phyloP scores from a whole-genome alignment of 164 flowering plant species.

The Taxillus chinensis region DNA sequence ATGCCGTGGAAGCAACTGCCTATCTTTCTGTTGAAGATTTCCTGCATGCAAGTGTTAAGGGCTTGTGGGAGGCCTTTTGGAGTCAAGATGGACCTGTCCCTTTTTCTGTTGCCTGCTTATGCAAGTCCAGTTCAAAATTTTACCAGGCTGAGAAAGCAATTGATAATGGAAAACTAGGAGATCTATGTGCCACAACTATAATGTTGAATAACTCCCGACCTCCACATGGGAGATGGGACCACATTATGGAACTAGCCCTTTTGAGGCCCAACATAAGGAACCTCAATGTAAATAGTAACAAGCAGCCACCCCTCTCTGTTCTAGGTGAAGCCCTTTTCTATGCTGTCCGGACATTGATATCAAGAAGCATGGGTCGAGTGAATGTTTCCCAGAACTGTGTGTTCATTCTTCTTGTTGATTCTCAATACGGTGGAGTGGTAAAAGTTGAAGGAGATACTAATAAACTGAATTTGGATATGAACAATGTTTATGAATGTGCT shows the following conservation, averaged over 20 bases:
- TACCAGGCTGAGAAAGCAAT: conserved; percentile 82
- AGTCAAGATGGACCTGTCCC: conserved; percentile 58
- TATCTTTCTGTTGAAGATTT: conserved; percentile 92
- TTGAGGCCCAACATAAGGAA: conserved; percentile 58
- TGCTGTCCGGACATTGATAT: conserved; percentile 58
- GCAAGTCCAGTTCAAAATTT: conserved; percentile 46
- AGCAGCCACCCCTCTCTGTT: conserved; percentile 44
- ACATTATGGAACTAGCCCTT: conserved; percentile 69
- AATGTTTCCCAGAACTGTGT: conserved; percentile 40
- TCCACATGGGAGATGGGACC: conserved; percentile 80
- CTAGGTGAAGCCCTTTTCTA: conserved; percentile 77
- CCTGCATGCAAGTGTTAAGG: conserved; percentile 67
- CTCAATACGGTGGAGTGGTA: conserved; percentile 75
- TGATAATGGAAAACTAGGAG: conserved; percentile 57
- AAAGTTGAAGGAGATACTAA: conserved; percentile 77
- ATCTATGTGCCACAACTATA: conserved; percentile 70
- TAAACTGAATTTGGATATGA: conserved; percentile 49
- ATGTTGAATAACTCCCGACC: conserved; percentile 54
- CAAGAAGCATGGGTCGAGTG: conserved; percentile 69
- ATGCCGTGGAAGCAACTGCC: conserved; percentile 58
- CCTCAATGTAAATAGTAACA: conserved; percentile 30
- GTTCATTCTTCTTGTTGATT: conserved; percentile 70
- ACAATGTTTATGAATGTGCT: conserved; percentile 53
- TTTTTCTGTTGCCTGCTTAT: conserved; percentile 61
- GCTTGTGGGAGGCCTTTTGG: conserved; percentile 97